Evolutionary conservation across 2,329 filamentous ascomycete species (phyloP).

Genomic region (Fusarium sp.): DNA sequence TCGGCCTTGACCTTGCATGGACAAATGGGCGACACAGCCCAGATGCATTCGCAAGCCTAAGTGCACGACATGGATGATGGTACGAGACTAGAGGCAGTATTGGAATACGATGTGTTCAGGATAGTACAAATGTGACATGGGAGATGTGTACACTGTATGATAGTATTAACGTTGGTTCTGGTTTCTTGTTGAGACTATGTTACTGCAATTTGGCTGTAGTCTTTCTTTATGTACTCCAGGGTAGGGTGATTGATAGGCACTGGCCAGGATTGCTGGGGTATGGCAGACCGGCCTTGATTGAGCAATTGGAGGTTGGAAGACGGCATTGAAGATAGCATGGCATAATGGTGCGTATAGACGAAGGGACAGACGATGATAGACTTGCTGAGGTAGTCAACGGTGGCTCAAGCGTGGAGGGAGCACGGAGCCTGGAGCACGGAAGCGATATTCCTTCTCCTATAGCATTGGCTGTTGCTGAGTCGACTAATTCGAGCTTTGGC

Average conservation of each 20-base stretch:
- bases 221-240: not conserved
- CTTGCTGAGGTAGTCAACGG: not conserved
- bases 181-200: slow-evolving; percentile 6
- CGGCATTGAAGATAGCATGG: not conserved
- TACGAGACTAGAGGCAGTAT: slow-evolving; percentile 27
- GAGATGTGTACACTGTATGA: slow-evolving; percentile 37
- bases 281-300: not conserved
- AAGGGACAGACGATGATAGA: not conserved
- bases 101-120: slow-evolving; percentile 28
- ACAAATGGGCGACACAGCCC: slow-evolving; percentile 78
- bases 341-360: not conserved
- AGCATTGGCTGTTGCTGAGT: not conserved
- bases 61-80: slow-evolving; percentile 62
- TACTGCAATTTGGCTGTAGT: not conserved
- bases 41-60: slow-evolving; percentile 80
- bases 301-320: not conserved
- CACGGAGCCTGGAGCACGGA: not conserved
- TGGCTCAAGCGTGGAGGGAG: not conserved
- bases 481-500: not conserved
- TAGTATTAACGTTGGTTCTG: slow-evolving; percentile 40
- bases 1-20: slow-evolving; percentile 71
- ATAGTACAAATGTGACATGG: slow-evolving; percentile 34
- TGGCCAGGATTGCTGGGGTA: not conserved
- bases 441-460: not conserved
- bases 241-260: not conserved